Evolutionary conservation across 2,329 filamentous ascomycete genomes (phyloP).

Genomic region (Penicillium sclerotiorum): DNA sequence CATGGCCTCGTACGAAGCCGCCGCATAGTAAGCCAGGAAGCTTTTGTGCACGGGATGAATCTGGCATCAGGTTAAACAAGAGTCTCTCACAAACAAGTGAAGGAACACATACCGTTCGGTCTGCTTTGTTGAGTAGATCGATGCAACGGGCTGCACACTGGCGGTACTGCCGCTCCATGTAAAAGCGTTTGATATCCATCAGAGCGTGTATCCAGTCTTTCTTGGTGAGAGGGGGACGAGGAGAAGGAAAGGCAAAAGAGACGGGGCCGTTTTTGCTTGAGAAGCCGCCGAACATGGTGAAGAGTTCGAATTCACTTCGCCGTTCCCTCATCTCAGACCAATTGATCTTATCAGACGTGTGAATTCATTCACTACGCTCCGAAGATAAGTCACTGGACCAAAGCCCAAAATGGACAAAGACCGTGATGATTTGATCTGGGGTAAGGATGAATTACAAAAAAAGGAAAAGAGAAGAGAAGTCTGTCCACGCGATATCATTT

Average conservation of each 20-base stretch:
- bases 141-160: constrained; percentile 40
- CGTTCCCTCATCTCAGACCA: too few relatives aligned
- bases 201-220: constrained; percentile 39
- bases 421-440: too few relatives aligned
- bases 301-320: neutral
- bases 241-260: constrained; percentile 22
- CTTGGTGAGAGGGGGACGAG: constrained; percentile 16
- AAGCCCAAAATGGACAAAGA: too few relatives aligned
- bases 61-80: constrained; percentile 20
- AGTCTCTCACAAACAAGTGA: neutral
- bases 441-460: too few relatives aligned
- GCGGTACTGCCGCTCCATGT: constrained; percentile 43
- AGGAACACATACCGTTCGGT: constrained; percentile 27
- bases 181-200: constrained; percentile 39
- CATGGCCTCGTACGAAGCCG: constrained; percentile 50
- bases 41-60: constrained; percentile 37
- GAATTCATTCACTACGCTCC: too few relatives aligned
- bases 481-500: too few relatives aligned
- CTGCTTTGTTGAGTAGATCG: constrained; percentile 32
- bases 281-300: constrained; percentile 18
- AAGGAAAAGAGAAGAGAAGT: too few relatives aligned
- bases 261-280: constrained; percentile 22
- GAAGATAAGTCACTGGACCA: too few relatives aligned
- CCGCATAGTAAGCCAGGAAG: constrained; percentile 52
- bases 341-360: too few relatives aligned